Evolutionary conservation across 2,329 filamentous ascomycete species (phyloP).

Genomic region (Neonectria punicea): DNA sequence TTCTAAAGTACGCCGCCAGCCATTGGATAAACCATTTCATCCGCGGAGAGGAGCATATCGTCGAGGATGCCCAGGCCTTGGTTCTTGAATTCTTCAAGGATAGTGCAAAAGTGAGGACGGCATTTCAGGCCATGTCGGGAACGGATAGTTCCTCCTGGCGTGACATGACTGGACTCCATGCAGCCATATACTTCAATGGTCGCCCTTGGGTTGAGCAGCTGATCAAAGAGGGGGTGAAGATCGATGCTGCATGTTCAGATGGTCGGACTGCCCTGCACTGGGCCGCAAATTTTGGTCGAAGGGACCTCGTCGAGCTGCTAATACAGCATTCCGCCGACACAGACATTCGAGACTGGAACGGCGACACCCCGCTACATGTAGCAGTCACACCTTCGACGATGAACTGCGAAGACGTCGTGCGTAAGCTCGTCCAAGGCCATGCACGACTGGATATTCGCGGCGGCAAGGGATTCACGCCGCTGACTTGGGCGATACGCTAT

Average conservation of each 20-base stretch:
- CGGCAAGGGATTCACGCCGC: not conserved
- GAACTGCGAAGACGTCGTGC: not conserved
- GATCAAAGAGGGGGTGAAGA: not conserved
- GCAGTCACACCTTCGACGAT: not conserved
- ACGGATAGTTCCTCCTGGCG: not conserved
- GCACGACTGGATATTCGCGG: not conserved
- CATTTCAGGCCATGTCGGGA: not conserved
- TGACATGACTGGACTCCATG: not conserved
- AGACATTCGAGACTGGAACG: not conserved
- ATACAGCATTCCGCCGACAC: not conserved
- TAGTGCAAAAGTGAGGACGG: not conserved
- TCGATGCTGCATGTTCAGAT: not conserved
- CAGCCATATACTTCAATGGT: not conserved
- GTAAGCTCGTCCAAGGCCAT: not conserved
- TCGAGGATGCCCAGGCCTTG: not conserved
- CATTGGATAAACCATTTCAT: not conserved
- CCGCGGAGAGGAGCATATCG: not conserved
- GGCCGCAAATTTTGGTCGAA: not conserved
- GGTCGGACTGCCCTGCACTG: not conserved
- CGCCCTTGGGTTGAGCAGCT: not conserved
- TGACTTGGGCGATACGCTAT: not conserved
- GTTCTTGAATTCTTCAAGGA: not conserved
- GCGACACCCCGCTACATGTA: not conserved
- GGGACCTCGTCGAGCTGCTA: not conserved
- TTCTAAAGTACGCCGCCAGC: not conserved